These are phyloP conservation scores for Galerina marginata DNA, from an alignment of 768 basidiomycete genomes.

Conservation along the genomic window DNA sequence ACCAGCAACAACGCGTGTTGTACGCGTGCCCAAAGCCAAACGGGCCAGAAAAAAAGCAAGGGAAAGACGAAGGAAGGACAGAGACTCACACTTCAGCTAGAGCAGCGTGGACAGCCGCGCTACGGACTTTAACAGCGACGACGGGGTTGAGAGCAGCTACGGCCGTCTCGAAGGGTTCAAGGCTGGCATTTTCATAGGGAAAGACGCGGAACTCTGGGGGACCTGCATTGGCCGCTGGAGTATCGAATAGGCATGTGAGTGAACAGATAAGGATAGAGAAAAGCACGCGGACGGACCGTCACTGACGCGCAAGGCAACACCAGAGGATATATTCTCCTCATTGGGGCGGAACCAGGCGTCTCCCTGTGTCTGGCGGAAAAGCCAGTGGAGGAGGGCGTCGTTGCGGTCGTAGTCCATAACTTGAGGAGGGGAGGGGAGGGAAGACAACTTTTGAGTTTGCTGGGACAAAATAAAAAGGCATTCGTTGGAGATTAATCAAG, in stretches of 20 bases:
- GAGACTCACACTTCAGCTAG: constrained; percentile 63
- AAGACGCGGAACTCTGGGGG: constrained; percentile 73
- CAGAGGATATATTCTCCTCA: constrained; percentile 73
- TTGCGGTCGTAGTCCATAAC: constrained; percentile 78
- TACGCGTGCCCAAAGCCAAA: neutral
- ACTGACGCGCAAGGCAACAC: constrained; percentile 64
- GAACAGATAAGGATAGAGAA: constrained; percentile 13
- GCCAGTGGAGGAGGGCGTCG: constrained; percentile 80
- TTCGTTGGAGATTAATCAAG: neutral
- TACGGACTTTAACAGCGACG: constrained; percentile 82
- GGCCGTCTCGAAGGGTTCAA: constrained; percentile 78
- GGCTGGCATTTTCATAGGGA: constrained; percentile 75
- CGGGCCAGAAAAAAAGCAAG: neutral
- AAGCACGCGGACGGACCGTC: constrained; percentile 45
- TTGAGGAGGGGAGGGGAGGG: constrained; percentile 8
- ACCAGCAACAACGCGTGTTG: neutral
- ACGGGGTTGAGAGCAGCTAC: constrained; percentile 77
- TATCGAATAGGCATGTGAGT: neutral
- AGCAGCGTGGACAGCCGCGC: constrained; percentile 81
- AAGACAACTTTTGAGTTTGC: neutral
- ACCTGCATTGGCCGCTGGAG: constrained; percentile 21
- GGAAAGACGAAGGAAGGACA: constrained; percentile 32
- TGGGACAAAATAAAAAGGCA: neutral
- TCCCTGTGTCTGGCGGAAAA: constrained; percentile 79
- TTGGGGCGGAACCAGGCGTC: constrained; percentile 86